Evolutionary conservation across 2,329 filamentous ascomycete species (phyloP).

Genomic region (Cercospora berteroae): DNA sequence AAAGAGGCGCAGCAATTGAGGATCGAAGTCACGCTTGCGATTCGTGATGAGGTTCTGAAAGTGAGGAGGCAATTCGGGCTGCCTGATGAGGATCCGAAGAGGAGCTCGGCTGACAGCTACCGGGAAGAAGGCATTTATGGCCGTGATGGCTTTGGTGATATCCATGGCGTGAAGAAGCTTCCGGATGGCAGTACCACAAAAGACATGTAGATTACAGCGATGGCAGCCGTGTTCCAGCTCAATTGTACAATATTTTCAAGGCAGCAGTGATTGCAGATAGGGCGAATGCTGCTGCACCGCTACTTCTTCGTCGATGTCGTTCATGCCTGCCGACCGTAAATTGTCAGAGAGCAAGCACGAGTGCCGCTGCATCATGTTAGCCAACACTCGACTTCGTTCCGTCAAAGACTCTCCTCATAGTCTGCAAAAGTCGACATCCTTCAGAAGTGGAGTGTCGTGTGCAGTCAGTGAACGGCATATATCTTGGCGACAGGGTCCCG

Average conservation of each 20-base stretch:
- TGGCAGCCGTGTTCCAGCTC: not conserved
- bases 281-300: not conserved
- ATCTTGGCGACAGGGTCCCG: not conserved
- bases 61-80: slow-evolving; percentile 70
- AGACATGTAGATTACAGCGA: slow-evolving; percentile 46
- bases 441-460: not conserved
- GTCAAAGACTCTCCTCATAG: not conserved
- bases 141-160: slow-evolving; percentile 42
- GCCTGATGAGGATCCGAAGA: slow-evolving; percentile 75
- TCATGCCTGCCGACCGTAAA: not conserved
- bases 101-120: slow-evolving; percentile 80
- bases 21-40: slow-evolving; percentile 73
- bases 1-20: slow-evolving; percentile 74
- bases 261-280: not conserved
- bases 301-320: not conserved
- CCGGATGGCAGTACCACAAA: slow-evolving; percentile 59
- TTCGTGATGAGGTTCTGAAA: slow-evolving; percentile 77
- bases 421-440: not conserved
- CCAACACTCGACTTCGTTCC: not conserved
- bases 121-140: slow-evolving; percentile 51
- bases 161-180: slow-evolving; percentile 51
- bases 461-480: not conserved
- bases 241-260: not conserved
- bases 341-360: not conserved
- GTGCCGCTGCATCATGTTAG: not conserved